phyloP scores from a whole-genome alignment of 1,284 basidiomycete genomes.

The Phellopilus nigrolimitatus region DNA sequence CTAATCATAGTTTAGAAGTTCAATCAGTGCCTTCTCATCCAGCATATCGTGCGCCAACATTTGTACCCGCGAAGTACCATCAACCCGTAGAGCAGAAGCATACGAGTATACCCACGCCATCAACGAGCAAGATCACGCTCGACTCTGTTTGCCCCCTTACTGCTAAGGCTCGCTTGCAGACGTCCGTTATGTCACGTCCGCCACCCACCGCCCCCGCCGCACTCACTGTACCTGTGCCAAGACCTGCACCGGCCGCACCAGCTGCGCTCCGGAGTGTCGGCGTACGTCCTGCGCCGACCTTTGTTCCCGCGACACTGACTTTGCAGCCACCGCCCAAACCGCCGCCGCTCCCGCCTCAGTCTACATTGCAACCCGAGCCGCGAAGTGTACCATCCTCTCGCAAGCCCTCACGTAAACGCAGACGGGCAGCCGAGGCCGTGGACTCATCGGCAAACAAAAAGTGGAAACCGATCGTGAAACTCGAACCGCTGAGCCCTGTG shows the following conservation, averaged over 20 bases:
- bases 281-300: not conserved
- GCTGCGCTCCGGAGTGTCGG: not conserved
- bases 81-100: not conserved
- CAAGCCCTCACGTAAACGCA: not conserved
- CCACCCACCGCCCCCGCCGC: not conserved
- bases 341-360: not conserved
- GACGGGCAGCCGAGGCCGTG: not conserved
- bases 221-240: not conserved
- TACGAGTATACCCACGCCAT: not conserved
- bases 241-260: not conserved
- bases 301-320: slow-evolving; percentile 5
- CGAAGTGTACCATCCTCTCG: not conserved
- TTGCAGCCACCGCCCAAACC: not conserved
- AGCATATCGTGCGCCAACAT: slow-evolving; percentile 2
- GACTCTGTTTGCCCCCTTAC: not conserved
- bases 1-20: not conserved
- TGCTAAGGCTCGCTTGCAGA: no score
- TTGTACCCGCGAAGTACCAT: slow-evolving; percentile 1
- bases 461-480: slow-evolving; percentile 5
- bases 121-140: slow-evolving; percentile 1
- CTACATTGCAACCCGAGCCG: not conserved
- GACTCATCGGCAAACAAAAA: not conserved
- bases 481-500: slow-evolving; percentile 5
- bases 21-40: not conserved
- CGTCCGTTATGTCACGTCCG: no score